Conservation (phyloP, 2,329 filamentous ascomycete species). For the Pestalotiopsis sp. region DNA sequence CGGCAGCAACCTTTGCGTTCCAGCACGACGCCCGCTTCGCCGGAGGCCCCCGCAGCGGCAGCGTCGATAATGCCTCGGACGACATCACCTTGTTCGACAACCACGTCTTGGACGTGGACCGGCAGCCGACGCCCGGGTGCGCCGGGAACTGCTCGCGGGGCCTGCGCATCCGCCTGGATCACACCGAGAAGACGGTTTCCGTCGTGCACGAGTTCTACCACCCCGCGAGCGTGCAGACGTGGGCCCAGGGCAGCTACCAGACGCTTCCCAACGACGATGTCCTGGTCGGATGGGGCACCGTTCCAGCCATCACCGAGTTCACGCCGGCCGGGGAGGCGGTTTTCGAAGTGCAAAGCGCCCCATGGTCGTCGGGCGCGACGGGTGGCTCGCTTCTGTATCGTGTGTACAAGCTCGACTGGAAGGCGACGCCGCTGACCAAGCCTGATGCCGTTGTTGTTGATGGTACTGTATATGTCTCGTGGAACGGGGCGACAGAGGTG, state of each 20-base stretch:
- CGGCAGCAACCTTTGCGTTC: constrained; percentile 39
- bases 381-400: not conserved
- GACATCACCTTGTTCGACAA: constrained; percentile 43
- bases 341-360: not conserved
- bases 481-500: not conserved
- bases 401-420: not conserved
- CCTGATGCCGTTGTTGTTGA: not conserved
- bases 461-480: not conserved
- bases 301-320: not conserved
- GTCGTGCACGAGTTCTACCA: constrained; percentile 49
- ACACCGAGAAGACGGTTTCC: constrained; percentile 38
- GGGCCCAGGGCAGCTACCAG: constrained; percentile 51
- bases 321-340: not conserved
- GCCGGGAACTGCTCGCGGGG: not conserved
- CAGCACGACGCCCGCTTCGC: constrained; percentile 42
- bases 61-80: constrained; percentile 27
- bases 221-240: constrained; percentile 38
- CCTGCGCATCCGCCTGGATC: not conserved
- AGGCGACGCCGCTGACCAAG: not conserved
- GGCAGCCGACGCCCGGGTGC: constrained; percentile 12
- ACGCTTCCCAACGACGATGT: constrained; percentile 55
- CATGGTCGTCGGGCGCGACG: not conserved
- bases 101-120: constrained; percentile 42
- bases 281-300: constrained; percentile 28
- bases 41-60: not conserved